Evolutionary conservation across 2,329 filamentous ascomycete species (phyloP).

Genomic region (Aspergillus ochraceoroseus): DNA sequence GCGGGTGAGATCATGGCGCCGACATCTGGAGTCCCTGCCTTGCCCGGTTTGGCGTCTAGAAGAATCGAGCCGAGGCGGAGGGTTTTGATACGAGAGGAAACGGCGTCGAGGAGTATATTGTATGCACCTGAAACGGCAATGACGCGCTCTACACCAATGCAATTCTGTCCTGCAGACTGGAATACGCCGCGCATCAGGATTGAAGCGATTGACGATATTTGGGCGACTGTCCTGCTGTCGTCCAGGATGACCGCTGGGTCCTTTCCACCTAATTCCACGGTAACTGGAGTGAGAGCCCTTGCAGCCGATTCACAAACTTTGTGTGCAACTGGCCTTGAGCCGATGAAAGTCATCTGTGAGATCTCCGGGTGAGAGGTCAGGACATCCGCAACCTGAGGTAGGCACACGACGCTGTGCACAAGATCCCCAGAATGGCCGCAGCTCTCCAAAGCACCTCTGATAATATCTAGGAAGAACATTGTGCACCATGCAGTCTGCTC

Average conservation of each 20-base stretch:
- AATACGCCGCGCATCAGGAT: slow-evolving; percentile 89
- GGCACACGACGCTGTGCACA: slow-evolving; percentile 80
- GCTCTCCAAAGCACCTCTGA: slow-evolving; percentile 69
- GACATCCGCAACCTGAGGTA: slow-evolving; percentile 74
- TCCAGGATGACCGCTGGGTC: slow-evolving; percentile 88
- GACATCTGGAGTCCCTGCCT: slow-evolving; percentile 57
- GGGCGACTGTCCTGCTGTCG: slow-evolving; percentile 55
- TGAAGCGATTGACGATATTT: slow-evolving; percentile 67
- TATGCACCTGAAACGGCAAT: slow-evolving; percentile 76
- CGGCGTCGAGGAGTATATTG: slow-evolving; percentile 61
- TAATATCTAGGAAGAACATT: slow-evolving; percentile 73
- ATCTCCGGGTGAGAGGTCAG: slow-evolving; percentile 81
- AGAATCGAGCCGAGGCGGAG: slow-evolving; percentile 71
- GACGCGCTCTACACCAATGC: slow-evolving; percentile 92
- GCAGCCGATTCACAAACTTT: slow-evolving; percentile 83
- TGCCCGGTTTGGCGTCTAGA: slow-evolving; percentile 40
- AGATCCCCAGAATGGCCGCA: slow-evolving; percentile 79
- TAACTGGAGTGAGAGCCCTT: slow-evolving; percentile 77
- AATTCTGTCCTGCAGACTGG: slow-evolving; percentile 94
- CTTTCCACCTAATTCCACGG: slow-evolving; percentile 90
- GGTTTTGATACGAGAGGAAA: slow-evolving; percentile 67
- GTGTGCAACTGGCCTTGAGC: slow-evolving; percentile 78
- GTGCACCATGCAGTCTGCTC: slow-evolving; percentile 95
- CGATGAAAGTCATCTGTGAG: slow-evolving; percentile 92
- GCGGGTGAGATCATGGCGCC: slow-evolving; percentile 83